Evolutionary conservation across 1,139 yeast species (phyloP).

Genomic region (Suhomyces panamericanus): DNA sequence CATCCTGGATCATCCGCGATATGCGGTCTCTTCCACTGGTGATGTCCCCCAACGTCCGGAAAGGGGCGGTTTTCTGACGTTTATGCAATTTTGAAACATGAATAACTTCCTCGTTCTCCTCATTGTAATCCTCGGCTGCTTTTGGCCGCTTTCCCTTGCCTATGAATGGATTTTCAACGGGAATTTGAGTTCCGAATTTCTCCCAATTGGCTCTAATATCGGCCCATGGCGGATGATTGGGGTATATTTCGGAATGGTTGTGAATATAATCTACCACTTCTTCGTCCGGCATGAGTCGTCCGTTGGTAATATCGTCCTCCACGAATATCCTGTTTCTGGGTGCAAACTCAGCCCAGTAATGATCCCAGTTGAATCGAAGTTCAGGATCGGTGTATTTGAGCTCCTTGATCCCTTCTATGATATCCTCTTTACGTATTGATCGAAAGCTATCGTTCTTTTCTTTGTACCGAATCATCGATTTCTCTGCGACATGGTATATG

Average conservation of each 20-base stretch:
- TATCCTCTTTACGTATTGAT: slow-evolving; percentile 1
- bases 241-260: slow-evolving; percentile 3
- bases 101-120: slow-evolving; percentile 4
- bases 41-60: slow-evolving; percentile 1
- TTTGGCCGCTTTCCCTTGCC: background rate
- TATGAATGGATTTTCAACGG: slow-evolving; percentile 9
- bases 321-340: slow-evolving; percentile 11
- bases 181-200: slow-evolving; percentile 1
- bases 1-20: slow-evolving; percentile 14
- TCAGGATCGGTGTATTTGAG: slow-evolving; percentile 6
- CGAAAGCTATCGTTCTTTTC: too few relatives aligned
- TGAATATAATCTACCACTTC: slow-evolving; percentile 12
- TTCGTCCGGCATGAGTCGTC: slow-evolving; percentile 10
- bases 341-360: slow-evolving; percentile 14
- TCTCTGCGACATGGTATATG: slow-evolving; percentile 10
- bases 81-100: slow-evolving; percentile 5
- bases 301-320: slow-evolving; percentile 14
- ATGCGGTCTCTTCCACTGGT: slow-evolving; percentile 7
- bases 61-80: slow-evolving; percentile 1
- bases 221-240: slow-evolving; percentile 10
- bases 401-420: slow-evolving; percentile 7
- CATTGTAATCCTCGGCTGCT: background rate
- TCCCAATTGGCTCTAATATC: slow-evolving; percentile 7
- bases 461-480: background rate
- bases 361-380: slow-evolving; percentile 12